Percentiles rank a stretch among this genome's conserved stretches.
phyloP scores from a whole-genome alignment of 495 filamentous ascomycete species.

The Talaromyces ruber region DNA sequence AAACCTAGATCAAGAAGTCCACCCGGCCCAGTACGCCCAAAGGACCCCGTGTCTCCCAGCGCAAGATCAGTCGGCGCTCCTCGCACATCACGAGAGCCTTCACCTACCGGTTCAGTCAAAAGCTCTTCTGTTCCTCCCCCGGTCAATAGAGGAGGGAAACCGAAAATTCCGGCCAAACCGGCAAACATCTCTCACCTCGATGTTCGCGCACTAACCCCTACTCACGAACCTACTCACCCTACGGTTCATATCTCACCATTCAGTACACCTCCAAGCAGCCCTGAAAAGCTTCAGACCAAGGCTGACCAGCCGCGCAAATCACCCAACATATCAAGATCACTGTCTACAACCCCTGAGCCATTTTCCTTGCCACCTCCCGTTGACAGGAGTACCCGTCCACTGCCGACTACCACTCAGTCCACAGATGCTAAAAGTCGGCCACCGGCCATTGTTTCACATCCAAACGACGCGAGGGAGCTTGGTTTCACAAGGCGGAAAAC shows the following conservation, averaged over 20 bases:
- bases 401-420: not conserved
- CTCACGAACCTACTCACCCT: conserved; percentile 10
- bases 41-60: not conserved
- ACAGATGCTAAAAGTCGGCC: not conserved
- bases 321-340: not conserved
- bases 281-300: conserved; percentile 39
- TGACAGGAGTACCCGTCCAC: conserved; percentile 4
- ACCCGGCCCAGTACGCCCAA: not conserved
- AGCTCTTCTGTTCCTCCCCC: conserved; percentile 53
- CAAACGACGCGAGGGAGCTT: conserved; percentile 19
- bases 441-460: not conserved
- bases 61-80: conserved; percentile 1
- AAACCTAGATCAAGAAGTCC: conserved; percentile 3
- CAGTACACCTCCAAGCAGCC: conserved; percentile 77
- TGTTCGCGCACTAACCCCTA: conserved; percentile 25
- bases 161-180: conserved; percentile 53
- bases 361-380: conserved; percentile 21
- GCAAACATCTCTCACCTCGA: conserved; percentile 24
- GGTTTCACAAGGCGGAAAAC: conserved; percentile 12
- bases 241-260: conserved; percentile 71
- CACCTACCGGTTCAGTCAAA: conserved; percentile 23
- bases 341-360: conserved; percentile 10
- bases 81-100: conserved; percentile 10
- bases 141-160: conserved; percentile 76
- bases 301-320: not conserved